Percentiles rank a stretch among this genome's conserved stretches.
phyloP scores from a whole-genome alignment of 768 basidiomycete genomes.

The Macrocybe gigantea region DNA sequence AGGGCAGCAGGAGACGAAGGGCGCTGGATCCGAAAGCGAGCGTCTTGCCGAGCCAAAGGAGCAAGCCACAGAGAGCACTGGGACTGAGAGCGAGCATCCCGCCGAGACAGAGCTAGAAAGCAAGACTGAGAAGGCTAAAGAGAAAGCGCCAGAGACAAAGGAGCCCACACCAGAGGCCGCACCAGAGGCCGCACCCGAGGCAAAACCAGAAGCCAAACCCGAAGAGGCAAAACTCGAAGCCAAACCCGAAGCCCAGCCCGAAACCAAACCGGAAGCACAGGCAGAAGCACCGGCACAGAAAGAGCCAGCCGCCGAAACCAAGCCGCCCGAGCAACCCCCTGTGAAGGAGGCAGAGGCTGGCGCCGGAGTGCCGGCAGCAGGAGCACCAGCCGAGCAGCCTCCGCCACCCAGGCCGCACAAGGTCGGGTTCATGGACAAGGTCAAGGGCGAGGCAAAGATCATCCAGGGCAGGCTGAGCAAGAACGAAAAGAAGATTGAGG shows the following conservation, averaged over 20 bases:
- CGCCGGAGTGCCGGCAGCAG: not conserved
- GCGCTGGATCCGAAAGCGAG: no score
- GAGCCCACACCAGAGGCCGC: not conserved
- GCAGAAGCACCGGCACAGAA: not conserved
- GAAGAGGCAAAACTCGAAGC: not conserved
- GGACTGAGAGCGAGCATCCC: no score
- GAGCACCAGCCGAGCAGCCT: not conserved
- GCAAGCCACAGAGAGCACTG: no score
- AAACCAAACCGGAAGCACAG: no score
- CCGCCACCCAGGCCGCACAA: slow-evolving; percentile 12
- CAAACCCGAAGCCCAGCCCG: no score
- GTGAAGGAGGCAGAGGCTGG: slow-evolving; percentile 3
- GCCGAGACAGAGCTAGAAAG: not conserved
- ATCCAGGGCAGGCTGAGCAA: slow-evolving; percentile 29
- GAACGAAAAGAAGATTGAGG: slow-evolving; percentile 29
- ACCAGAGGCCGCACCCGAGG: not conserved
- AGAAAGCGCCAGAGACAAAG: not conserved
- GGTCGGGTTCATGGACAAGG: slow-evolving; percentile 25
- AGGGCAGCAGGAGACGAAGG: no score
- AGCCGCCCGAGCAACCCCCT: not conserved
- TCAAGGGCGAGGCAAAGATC: slow-evolving; percentile 35
- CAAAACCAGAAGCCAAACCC: not conserved
- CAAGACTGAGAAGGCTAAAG: slow-evolving; percentile 2
- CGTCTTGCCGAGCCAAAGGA: no score
- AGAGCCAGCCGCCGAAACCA: not conserved